Conservation (phyloP, 495 filamentous ascomycete species). For the Mycothermus thermophilus region DNA sequence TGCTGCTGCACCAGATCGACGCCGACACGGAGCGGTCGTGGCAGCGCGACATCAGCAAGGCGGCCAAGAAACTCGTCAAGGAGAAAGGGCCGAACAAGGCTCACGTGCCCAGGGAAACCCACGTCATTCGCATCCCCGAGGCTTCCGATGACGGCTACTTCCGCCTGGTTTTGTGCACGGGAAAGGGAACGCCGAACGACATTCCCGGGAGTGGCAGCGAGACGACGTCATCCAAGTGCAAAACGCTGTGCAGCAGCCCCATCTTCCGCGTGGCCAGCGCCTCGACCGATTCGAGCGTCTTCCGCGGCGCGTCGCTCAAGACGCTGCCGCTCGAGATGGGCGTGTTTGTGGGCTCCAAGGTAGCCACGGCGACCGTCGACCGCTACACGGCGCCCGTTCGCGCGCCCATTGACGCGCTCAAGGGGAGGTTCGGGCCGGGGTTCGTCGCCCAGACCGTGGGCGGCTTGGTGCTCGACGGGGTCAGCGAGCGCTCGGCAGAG, state of each 20-base stretch:
- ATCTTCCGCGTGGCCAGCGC: slow-evolving; percentile 51
- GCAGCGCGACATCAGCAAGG: slow-evolving; percentile 51
- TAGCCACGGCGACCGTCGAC: slow-evolving; percentile 36
- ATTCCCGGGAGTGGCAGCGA: not conserved
- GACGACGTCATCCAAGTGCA: slow-evolving; percentile 22
- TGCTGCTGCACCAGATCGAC: slow-evolving; percentile 30
- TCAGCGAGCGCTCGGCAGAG: slow-evolving; percentile 3
- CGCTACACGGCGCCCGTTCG: slow-evolving; percentile 36
- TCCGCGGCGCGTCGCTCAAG: slow-evolving; percentile 49
- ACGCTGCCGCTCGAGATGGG: slow-evolving; percentile 52
- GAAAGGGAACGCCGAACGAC: slow-evolving; percentile 21
- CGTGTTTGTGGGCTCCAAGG: slow-evolving; percentile 40
- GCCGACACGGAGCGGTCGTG: slow-evolving; percentile 45
- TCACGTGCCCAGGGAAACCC: slow-evolving; percentile 45
- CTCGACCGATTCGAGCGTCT: slow-evolving; percentile 40
- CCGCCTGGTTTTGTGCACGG: slow-evolving; percentile 46
- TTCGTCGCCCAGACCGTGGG: slow-evolving; percentile 29
- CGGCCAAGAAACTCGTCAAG: slow-evolving; percentile 34
- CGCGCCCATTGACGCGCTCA: slow-evolving; percentile 22
- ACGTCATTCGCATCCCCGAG: slow-evolving; percentile 47
- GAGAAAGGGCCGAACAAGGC: slow-evolving; percentile 28
- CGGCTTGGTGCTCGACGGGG: slow-evolving; percentile 24
- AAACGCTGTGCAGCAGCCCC: slow-evolving; percentile 48
- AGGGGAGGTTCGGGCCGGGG: slow-evolving; percentile 32
- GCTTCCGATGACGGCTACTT: slow-evolving; percentile 53